Evolutionary conservation across 2,329 filamentous ascomycete genomes (phyloP).

Genomic region (Monosporascus sp.): DNA sequence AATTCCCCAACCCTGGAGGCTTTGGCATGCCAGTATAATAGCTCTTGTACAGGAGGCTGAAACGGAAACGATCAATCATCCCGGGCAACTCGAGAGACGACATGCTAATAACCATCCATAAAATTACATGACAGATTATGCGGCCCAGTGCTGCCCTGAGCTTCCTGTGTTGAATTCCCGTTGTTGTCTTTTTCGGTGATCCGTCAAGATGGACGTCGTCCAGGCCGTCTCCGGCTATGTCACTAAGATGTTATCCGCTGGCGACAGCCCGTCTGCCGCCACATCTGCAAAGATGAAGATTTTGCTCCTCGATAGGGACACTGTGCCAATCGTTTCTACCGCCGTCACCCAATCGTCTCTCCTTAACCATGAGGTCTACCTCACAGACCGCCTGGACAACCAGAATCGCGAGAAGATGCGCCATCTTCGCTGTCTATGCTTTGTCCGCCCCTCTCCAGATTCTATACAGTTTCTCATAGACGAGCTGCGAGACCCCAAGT

Average conservation of each 20-base stretch:
- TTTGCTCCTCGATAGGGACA: conserved; percentile 86
- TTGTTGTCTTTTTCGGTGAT: conserved; percentile 2
- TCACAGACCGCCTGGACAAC: conserved; percentile 94
- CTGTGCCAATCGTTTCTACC: conserved; percentile 87
- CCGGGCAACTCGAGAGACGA: not conserved
- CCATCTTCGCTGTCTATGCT: conserved; percentile 87
- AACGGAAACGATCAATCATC: not conserved
- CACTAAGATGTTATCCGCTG: conserved; percentile 86
- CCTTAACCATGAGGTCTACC: conserved; percentile 93
- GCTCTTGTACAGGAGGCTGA: no score
- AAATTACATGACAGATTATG: not conserved
- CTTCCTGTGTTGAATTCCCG: not conserved
- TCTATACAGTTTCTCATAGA: conserved; percentile 93
- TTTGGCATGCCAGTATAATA: no score
- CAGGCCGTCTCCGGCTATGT: conserved; percentile 92
- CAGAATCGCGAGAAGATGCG: conserved; percentile 92
- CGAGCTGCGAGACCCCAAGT: conserved; percentile 91
- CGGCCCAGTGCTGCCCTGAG: not conserved
- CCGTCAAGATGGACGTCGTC: conserved; percentile 76
- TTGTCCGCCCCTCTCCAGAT: conserved; percentile 85
- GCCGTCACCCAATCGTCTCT: conserved; percentile 93
- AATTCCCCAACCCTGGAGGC: no score
- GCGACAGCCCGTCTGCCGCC: conserved; percentile 62
- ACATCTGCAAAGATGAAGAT: conserved; percentile 96
- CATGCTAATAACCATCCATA: not conserved